A percentile compares a stretch with the other conserved stretches of the same genome.
Evolutionary conservation across 2,329 filamentous ascomycete genomes (phyloP).

Genomic region (Alternaria metachromatica): DNA sequence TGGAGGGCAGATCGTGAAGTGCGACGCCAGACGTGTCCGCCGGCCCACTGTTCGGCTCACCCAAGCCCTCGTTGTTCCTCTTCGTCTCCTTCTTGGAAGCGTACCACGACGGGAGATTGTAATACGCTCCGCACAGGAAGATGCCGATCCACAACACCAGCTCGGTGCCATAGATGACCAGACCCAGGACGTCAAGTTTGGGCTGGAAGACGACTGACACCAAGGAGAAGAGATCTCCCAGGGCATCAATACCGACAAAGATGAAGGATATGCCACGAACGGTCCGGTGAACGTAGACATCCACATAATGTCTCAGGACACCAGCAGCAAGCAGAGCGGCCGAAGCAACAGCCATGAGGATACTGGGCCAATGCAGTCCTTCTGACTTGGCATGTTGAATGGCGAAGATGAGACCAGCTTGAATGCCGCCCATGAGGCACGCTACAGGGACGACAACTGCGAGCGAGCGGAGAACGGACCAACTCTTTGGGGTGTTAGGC

Average conservation of each 20-base stretch:
- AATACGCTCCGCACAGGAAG: constrained; percentile 69
- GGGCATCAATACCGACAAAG: constrained; percentile 73
- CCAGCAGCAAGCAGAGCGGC: constrained; percentile 69
- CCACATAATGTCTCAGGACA: constrained; percentile 72
- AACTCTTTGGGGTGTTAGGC: constrained; percentile 52
- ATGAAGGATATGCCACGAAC: constrained; percentile 75
- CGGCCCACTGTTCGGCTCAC: background rate
- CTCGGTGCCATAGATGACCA: constrained; percentile 72
- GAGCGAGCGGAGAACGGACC: constrained; percentile 59
- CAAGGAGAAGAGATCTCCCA: constrained; percentile 71
- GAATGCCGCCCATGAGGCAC: constrained; percentile 64
- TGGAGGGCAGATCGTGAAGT: constrained; percentile 62
- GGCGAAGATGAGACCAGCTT: constrained; percentile 66
- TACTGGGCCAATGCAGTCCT: constrained; percentile 66
- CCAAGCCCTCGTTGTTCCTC: constrained; percentile 1
- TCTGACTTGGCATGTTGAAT: constrained; percentile 54
- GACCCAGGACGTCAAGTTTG: constrained; percentile 64
- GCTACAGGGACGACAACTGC: constrained; percentile 60
- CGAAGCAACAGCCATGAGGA: constrained; percentile 70
- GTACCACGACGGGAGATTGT: constrained; percentile 68
- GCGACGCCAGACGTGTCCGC: constrained; percentile 36
- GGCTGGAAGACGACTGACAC: constrained; percentile 69
- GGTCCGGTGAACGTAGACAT: constrained; percentile 70
- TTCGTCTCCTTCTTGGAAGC: constrained; percentile 43
- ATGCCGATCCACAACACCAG: constrained; percentile 71